These are phyloP conservation scores for Penicillium sp. DNA, from an alignment of 2,329 filamentous ascomycete species.

Conservation along the genomic window DNA sequence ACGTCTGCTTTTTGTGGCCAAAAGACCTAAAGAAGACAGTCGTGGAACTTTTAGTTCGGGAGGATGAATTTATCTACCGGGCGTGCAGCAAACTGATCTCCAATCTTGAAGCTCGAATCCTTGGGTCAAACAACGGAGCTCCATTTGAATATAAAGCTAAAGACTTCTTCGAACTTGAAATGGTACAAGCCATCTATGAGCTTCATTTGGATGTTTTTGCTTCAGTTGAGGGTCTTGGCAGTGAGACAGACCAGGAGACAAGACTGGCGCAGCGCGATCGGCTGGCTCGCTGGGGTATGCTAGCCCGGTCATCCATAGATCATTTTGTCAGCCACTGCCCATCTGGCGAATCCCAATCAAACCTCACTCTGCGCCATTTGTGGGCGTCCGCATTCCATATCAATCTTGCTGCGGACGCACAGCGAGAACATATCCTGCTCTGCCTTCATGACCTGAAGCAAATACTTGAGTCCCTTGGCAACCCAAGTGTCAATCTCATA, in stretches of 20 bases:
- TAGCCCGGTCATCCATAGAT: conserved; percentile 55
- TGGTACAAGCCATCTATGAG: conserved; percentile 62
- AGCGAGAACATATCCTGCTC: conserved; percentile 58
- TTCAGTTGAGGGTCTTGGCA: conserved; percentile 60
- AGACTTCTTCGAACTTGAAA: conserved; percentile 46
- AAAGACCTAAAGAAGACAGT: conserved; percentile 55
- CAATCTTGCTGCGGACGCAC: conserved; percentile 54
- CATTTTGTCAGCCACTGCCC: conserved; percentile 36
- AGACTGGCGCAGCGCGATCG: conserved; percentile 56
- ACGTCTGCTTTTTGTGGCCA: conserved; percentile 55
- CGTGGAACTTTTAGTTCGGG: conserved; percentile 51
- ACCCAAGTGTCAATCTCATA: conserved; percentile 58
- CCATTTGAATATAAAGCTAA: conserved; percentile 28
- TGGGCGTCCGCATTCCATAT: conserved; percentile 65
- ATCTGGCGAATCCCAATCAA: conserved; percentile 33
- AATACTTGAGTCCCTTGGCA: conserved; percentile 49
- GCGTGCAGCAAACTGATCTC: conserved; percentile 37
- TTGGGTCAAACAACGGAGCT: conserved; percentile 17
- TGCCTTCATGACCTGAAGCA: conserved; percentile 62
- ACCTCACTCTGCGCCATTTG: conserved; percentile 59
- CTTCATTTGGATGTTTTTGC: conserved; percentile 65
- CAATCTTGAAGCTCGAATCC: conserved; percentile 27
- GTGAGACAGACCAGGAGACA: conserved; percentile 52
- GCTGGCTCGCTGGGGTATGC: conserved; percentile 57
- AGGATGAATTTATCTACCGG: conserved; percentile 54